Conservation (phyloP, 2,329 filamentous ascomycete species). For the Xylariales sp. region DNA sequence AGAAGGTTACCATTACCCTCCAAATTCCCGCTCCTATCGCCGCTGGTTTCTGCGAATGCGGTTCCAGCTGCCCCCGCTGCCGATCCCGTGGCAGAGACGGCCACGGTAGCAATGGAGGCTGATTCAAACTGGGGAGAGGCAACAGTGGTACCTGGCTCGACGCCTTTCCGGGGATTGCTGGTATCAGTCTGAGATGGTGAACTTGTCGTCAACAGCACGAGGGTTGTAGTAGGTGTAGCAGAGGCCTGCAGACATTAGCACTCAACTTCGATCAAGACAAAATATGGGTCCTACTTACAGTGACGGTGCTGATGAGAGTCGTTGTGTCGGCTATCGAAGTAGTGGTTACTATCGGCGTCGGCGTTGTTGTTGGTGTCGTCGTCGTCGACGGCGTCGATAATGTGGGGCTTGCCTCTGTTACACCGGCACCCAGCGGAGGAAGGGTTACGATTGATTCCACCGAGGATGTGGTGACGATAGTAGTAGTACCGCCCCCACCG, state of each 20-base stretch:
- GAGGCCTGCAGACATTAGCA: too few species aligned
- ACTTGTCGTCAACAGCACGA: conserved; percentile 6
- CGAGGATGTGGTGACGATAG: too few species aligned
- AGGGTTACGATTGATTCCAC: background rate
- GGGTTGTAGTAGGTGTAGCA: conserved; percentile 7
- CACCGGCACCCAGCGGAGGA: background rate
- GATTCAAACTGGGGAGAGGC: conserved; percentile 3
- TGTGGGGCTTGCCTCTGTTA: background rate
- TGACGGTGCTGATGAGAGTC: background rate
- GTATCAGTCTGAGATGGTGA: too few species aligned
- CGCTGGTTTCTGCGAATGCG: background rate
- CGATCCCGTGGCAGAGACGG: conserved; percentile 3
- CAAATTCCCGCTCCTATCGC: conserved; percentile 1
- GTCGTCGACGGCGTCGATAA: background rate
- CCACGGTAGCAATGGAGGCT: background rate
- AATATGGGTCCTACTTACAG: too few species aligned
- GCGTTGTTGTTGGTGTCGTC: background rate
- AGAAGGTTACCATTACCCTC: background rate
- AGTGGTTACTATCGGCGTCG: background rate
- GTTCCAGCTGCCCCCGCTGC: background rate
- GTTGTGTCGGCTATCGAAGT: background rate
- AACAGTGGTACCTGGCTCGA: too few species aligned
- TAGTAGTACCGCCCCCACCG: background rate
- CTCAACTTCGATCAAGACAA: too few species aligned
- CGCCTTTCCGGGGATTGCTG: conserved; percentile 9